Conservation (phyloP, 176 grass and related monocot species). For the Calamus simplicifolius region DNA sequence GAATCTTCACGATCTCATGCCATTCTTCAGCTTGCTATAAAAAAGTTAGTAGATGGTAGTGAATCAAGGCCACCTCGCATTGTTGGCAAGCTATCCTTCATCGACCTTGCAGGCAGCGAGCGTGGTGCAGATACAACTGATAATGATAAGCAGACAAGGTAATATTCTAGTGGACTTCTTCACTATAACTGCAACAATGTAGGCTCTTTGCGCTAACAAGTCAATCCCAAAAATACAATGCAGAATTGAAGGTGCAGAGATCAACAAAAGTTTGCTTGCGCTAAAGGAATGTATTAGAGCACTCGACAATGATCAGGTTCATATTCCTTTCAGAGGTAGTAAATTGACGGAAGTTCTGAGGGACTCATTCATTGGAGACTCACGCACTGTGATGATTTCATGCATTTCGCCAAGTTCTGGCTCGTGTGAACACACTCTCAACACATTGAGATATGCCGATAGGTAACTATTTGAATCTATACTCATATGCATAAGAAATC, state of each 20-base stretch:
- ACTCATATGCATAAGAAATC: neutral
- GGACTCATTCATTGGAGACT: slow-evolving; percentile 91
- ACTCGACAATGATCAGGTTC: slow-evolving; percentile 95
- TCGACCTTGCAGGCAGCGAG: slow-evolving; percentile 96
- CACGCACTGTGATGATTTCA: slow-evolving; percentile 96
- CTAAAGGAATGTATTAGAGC: slow-evolving; percentile 98
- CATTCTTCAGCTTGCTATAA: slow-evolving; percentile 99
- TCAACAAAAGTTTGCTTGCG: slow-evolving; percentile 99
- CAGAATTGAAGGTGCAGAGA: slow-evolving; percentile 99
- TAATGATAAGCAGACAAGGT: slow-evolving; percentile 99
- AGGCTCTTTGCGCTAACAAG: neutral
- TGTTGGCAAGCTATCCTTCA: slow-evolving; percentile 83
- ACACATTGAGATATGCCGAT: slow-evolving; percentile 97
- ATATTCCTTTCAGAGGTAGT: slow-evolving; percentile 98
- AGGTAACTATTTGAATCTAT: slow-evolving; percentile 40
- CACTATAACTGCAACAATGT: no score
- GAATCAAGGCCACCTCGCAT: slow-evolving; percentile 61
- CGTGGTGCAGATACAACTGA: slow-evolving; percentile 98
- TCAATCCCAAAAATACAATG: slow-evolving; percentile 16
- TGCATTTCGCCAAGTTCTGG: slow-evolving; percentile 98
- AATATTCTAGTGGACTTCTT: slow-evolving; percentile 8
- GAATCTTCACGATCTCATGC: slow-evolving; percentile 97
- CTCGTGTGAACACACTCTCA: slow-evolving; percentile 96
- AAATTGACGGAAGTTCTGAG: slow-evolving; percentile 95
- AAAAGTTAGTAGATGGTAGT: slow-evolving; percentile 63